phyloP scores from a whole-genome alignment of 2,329 filamentous ascomycete species.

The Fusarium guadeloupense region DNA sequence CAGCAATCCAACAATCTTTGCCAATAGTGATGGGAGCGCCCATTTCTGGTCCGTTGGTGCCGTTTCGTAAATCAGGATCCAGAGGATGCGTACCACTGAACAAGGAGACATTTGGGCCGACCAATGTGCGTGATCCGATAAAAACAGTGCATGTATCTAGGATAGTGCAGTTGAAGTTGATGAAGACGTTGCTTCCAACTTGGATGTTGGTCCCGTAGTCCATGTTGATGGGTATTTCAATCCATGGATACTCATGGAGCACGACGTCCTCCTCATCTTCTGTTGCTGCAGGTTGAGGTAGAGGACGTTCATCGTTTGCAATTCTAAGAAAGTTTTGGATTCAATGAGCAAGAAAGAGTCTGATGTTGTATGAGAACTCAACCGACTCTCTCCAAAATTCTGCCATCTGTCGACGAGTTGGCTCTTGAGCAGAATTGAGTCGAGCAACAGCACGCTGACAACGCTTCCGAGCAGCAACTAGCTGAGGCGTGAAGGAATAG shows the following conservation, averaged over 20 bases:
- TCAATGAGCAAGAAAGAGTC: neutral
- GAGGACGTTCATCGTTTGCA: constrained; percentile 66
- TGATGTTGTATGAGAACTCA: fast-evolving
- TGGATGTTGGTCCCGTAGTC: constrained; percentile 83
- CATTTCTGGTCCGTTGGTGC: constrained; percentile 76
- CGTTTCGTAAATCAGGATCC: constrained; percentile 78
- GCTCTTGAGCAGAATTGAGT: constrained; percentile 71
- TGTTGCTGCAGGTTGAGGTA: constrained; percentile 67
- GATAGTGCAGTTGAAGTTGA: constrained; percentile 79
- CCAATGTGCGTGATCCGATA: constrained; percentile 78
- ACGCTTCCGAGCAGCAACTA: constrained; percentile 69
- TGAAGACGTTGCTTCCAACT: constrained; percentile 72
- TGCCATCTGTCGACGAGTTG: constrained; percentile 68
- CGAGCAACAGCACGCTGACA: constrained; percentile 68
- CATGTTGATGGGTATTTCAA: constrained; percentile 73
- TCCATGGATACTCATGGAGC: constrained; percentile 72
- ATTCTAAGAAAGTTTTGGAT: constrained; percentile 57
- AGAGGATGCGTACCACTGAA: constrained; percentile 81
- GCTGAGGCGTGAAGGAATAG: constrained; percentile 74
- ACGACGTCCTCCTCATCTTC: constrained; percentile 71
- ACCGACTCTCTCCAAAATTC: constrained; percentile 78
- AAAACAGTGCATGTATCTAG: constrained; percentile 80
- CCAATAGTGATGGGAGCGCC: constrained; percentile 79
- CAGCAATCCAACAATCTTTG: constrained; percentile 84
- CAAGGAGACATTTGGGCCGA: constrained; percentile 81